Evolutionary conservation across 768 basidiomycete genomes (phyloP), one percentile per base, ranked within the genome.

Genomic region (Omphalotus guepiniiformis): DNA sequence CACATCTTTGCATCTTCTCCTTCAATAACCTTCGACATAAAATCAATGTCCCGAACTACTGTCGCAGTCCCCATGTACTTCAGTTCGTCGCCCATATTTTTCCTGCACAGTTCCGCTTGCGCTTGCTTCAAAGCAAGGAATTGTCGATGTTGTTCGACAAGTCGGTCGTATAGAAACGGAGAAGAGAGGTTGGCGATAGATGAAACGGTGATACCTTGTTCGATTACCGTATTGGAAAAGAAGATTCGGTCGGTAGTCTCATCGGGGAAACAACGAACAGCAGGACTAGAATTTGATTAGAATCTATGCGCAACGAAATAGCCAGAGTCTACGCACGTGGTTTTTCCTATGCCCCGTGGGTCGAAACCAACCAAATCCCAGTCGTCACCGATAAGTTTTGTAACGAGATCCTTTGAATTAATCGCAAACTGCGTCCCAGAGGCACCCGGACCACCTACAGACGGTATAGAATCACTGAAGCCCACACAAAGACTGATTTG

Each of bases 291-390:
- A 6, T 6, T 15, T n/a, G n/a, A 32, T 9, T 32, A 9, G 30
- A 32, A 32, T 9, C 9, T 9, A 32, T 32, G 9, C 12, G 4
- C 22, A 26, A 42, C 4, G 6, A 7, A 29, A 27, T 21, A 6
- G 15, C 4, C 27, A 40, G n/a, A 16, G 16, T 11, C 23, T 7
- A 35, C 53, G 8, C 29, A 56, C 59, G 41, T 52, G 1, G 59
- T 61, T 6, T 48, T 21, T 27, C 56, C 56, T 40, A 61, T 56
- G 2, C 56, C 62, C 37, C 63, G 52, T 18, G 60, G 62, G 44
- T 65, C 63, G 29, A 63, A 65, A 3, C 62, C 62, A 6, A 65
- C 42, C 5, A 65, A 28, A 42, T 65, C 62, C 53, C 56, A 63
- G 12, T 61, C 56, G 12, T 56, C 49, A 4, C 63, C 63, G 27